phyloP scores from a whole-genome alignment of 306 rosid species.

The Lathyrus sativus region DNA sequence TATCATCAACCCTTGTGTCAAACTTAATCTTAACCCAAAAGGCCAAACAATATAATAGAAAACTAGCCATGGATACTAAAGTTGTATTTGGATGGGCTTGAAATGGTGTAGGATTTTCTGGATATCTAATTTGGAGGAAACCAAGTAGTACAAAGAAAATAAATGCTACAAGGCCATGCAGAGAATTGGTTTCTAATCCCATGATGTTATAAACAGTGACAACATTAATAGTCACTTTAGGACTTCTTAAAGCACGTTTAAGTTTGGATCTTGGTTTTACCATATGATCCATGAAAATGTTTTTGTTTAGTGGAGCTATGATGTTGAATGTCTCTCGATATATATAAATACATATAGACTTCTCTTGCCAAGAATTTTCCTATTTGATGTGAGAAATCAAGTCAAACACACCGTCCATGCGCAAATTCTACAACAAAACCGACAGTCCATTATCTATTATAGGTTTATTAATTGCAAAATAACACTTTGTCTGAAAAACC shows the following conservation, averaged over 20 bases:
- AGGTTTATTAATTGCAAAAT: too few species aligned
- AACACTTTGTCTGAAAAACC: too few species aligned
- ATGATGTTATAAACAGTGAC: neutral
- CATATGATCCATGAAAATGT: neutral
- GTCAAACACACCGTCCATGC: too few species aligned
- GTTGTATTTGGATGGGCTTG: neutral
- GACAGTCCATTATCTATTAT: too few species aligned
- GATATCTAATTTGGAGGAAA: neutral
- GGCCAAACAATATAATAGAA: constrained; percentile 3
- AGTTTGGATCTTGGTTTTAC: neutral
- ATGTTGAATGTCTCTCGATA: neutral
- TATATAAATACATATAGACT: neutral
- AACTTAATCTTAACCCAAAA: constrained; percentile 6
- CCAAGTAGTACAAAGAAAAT: constrained; percentile 6
- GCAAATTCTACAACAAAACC: too few species aligned
- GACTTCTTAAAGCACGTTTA: neutral
- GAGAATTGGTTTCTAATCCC: neutral
- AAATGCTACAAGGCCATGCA: constrained; percentile 14
- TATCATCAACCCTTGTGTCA: neutral
- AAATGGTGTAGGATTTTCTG: constrained; percentile 4
- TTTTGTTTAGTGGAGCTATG: neutral
- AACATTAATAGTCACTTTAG: neutral
- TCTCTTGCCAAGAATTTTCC: neutral
- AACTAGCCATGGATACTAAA: neutral
- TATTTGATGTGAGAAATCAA: neutral